These are phyloP conservation scores for Rubus parviflorus DNA, from an alignment of 306 rosid genomes.

Conservation along the genomic window DNA sequence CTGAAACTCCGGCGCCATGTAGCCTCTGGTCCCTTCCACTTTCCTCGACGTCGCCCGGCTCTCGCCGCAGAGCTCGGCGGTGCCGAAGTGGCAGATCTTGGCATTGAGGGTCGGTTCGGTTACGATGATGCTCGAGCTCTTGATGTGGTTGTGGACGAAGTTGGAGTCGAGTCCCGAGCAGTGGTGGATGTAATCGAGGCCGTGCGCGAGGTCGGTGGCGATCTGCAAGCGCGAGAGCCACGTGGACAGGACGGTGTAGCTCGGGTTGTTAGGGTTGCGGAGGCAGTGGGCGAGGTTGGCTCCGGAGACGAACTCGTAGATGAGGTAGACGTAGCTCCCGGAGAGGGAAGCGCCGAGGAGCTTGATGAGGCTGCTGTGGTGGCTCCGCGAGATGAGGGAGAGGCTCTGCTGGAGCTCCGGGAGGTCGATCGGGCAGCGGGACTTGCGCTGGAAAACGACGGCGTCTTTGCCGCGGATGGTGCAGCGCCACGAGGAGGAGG, in stretches of 20 bases:
- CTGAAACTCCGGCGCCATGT: constrained; percentile 87
- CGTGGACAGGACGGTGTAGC: constrained; percentile 61
- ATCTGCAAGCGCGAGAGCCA: constrained; percentile 81
- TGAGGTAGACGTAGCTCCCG: constrained; percentile 57
- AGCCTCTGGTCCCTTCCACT: constrained; percentile 83
- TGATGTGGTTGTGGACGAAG: constrained; percentile 81
- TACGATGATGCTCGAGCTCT: constrained; percentile 68
- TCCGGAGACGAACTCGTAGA: constrained; percentile 70
- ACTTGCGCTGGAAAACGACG: constrained; percentile 62
- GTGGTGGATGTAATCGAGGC: constrained; percentile 86
- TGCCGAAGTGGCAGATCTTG: constrained; percentile 84
- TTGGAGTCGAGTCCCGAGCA: constrained; percentile 53
- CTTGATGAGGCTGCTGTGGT: constrained; percentile 67
- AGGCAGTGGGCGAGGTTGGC: constrained; percentile 74
- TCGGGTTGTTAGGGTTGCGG: constrained; percentile 68
- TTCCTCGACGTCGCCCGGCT: constrained; percentile 32
- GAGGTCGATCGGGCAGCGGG: constrained; percentile 49
- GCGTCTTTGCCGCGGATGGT: constrained; percentile 50
- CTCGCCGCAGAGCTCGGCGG: constrained; percentile 80
- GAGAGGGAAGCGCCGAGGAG: constrained; percentile 82
- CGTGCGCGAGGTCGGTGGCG: constrained; percentile 88
- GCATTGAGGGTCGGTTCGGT: constrained; percentile 40
- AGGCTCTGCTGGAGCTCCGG: constrained; percentile 53
- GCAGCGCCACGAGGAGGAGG: constrained; percentile 71
- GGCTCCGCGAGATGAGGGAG: constrained; percentile 55